phyloP scores from a whole-genome alignment of 164 flowering plant genomes.

The Sedum album region DNA sequence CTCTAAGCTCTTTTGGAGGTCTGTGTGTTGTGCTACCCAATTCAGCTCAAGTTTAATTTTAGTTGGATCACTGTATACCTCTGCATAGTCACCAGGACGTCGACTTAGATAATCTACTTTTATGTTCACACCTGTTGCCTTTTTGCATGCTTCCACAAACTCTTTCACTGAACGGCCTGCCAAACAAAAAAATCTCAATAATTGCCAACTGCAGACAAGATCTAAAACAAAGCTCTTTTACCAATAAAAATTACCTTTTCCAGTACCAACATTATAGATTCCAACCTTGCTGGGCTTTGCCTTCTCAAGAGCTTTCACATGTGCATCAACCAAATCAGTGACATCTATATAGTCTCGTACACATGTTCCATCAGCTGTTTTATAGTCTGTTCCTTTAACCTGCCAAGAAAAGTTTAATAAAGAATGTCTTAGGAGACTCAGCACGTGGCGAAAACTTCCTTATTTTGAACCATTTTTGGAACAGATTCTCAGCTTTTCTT shows the following conservation, averaged over 20 bases:
- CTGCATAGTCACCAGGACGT: conserved; percentile 95
- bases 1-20: conserved; percentile 67
- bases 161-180: conserved; percentile 97
- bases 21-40: conserved; percentile 79
- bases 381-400: conserved; percentile 92
- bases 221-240: background rate
- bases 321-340: conserved; percentile 95
- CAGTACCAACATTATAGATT: conserved; percentile 96
- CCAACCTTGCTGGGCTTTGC: conserved; percentile 73
- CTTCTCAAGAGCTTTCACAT: conserved; percentile 92
- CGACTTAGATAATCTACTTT: conserved; percentile 68
- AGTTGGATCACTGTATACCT: conserved; percentile 82
- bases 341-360: conserved; percentile 92
- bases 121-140: conserved; percentile 72
- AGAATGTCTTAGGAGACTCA: background rate
- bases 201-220: background rate
- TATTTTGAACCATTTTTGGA: background rate
- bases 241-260: conserved; percentile 46
- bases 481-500: background rate
- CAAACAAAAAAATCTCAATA: background rate
- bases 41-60: conserved; percentile 70
- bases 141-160: conserved; percentile 92
- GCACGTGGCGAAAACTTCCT: background rate
- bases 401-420: conserved; percentile 14
- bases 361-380: conserved; percentile 85